Conservation (phyloP, 2,329 filamentous ascomycete species). For the Sordariomycetes sp. region DNA sequence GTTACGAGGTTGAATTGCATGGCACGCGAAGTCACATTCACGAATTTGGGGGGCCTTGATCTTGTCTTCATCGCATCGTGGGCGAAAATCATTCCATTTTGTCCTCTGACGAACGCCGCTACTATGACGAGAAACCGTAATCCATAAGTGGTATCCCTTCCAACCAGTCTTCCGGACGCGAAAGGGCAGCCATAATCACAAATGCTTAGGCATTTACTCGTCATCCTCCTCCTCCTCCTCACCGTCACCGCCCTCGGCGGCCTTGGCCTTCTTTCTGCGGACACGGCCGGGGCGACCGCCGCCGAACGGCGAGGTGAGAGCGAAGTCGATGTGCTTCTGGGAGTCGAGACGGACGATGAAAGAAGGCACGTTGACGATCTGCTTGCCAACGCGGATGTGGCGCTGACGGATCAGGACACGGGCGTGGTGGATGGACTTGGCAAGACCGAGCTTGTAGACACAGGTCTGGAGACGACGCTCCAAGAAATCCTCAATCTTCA, state of each 20-base stretch:
- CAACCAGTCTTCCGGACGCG: slow-evolving; percentile 17
- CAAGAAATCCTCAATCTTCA: slow-evolving; percentile 99
- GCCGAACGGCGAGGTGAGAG: slow-evolving; percentile 13
- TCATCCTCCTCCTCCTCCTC: slow-evolving; percentile 84
- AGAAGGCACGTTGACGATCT: slow-evolving; percentile 99
- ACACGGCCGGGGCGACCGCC: slow-evolving; percentile 87
- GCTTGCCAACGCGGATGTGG: slow-evolving; percentile 99
- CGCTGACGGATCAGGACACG: slow-evolving; percentile 99
- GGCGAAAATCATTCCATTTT: slow-evolving; percentile 32
- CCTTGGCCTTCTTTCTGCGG: slow-evolving; percentile 99
- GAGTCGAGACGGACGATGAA: slow-evolving; percentile 99
- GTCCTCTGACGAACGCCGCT: slow-evolving; percentile 42
- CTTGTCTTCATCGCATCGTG: slow-evolving; percentile 20
- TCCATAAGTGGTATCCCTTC: slow-evolving; percentile 24
- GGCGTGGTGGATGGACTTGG: slow-evolving; percentile 99
- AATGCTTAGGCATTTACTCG: slow-evolving; percentile 38
- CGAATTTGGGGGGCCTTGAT: too few relatives aligned
- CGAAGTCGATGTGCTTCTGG: slow-evolving; percentile 62
- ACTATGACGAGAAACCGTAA: slow-evolving; percentile 34
- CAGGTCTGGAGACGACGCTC: slow-evolving; percentile 99
- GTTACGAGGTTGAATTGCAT: too few relatives aligned
- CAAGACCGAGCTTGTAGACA: slow-evolving; percentile 99
- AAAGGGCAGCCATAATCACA: slow-evolving; percentile 18
- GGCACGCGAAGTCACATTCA: too few relatives aligned
- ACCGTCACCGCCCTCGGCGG: slow-evolving; percentile 75